phyloP scores from a whole-genome alignment of 2,329 filamentous ascomycete species.

The Cladosporium sp. region DNA sequence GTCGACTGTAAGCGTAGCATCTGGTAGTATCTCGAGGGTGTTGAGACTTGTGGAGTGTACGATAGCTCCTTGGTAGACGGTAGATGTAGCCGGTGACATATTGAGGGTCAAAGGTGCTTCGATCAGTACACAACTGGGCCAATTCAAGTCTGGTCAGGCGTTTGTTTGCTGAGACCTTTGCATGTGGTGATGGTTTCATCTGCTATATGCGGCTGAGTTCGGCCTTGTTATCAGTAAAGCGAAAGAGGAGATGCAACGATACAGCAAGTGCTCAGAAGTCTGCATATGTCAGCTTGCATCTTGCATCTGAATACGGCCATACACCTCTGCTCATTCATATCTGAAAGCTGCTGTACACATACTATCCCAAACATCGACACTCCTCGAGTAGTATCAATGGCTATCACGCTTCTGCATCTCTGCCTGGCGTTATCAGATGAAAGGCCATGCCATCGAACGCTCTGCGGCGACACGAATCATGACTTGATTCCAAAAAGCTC shows the following conservation, averaged over 20 bases:
- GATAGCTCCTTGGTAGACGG: conserved; percentile 26
- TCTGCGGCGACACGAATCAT: background rate
- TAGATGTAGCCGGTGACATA: background rate
- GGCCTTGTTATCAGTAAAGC: background rate
- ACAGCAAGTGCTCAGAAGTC: background rate
- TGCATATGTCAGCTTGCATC: background rate
- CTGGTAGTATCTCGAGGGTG: conserved; percentile 25
- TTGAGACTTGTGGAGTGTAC: conserved; percentile 25
- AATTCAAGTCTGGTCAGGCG: too few species aligned
- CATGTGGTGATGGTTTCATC: background rate
- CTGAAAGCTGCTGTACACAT: background rate
- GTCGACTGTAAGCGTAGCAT: conserved; percentile 22
- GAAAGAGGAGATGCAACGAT: background rate
- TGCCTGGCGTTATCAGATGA: background rate
- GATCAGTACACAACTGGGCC: background rate
- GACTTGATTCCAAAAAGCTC: background rate
- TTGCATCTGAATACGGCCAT: too few species aligned
- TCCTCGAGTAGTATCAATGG: background rate
- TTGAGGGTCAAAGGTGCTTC: background rate
- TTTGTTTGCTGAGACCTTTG: background rate
- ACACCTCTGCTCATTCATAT: background rate
- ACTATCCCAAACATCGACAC: background rate
- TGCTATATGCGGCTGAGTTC: background rate
- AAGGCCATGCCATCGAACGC: background rate
- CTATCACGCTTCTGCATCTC: background rate